phyloP scores from a whole-genome alignment of 1,139 yeast genomes.

The Taphrina deformans region DNA sequence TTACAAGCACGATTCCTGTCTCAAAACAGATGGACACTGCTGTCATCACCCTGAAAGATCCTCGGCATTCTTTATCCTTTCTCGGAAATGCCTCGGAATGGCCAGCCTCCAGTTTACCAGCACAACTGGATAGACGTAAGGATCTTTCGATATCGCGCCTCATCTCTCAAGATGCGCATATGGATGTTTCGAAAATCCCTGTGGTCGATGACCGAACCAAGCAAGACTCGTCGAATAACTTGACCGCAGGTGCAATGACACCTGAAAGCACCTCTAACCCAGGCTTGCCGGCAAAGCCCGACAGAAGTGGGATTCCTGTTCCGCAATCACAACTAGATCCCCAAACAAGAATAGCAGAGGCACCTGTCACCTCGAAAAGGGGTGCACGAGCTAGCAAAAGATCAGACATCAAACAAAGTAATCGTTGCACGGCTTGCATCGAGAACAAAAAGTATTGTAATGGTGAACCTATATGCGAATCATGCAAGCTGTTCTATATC shows the following conservation, averaged over 20 bases:
- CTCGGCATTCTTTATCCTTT: not conserved
- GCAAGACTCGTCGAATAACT: not conserved
- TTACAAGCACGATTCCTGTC: not conserved
- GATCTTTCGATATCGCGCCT: not conserved
- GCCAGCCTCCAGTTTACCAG: not conserved
- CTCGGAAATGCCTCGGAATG: not conserved
- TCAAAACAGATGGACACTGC: not conserved
- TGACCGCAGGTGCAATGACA: not conserved
- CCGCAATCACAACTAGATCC: not conserved
- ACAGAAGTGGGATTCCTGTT: not conserved
- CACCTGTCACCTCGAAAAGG: not conserved
- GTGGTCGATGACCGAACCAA: not conserved
- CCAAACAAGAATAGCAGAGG: not conserved
- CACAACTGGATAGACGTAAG: not conserved
- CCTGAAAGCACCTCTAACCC: not conserved
- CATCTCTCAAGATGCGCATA: not conserved
- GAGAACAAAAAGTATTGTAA: conserved; percentile 5
- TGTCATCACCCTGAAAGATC: not conserved
- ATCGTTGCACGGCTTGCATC: conserved; percentile 13
- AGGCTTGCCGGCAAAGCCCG: not conserved
- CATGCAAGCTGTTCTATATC: conserved; percentile 3
- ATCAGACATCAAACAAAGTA: conserved; percentile 1
- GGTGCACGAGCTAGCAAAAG: not conserved
- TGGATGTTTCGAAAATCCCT: not conserved
- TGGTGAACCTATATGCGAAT: conserved; percentile 8